These are phyloP conservation scores for Fusarium longipes DNA, from an alignment of 2,329 filamentous ascomycete species.

Conservation along the genomic window DNA sequence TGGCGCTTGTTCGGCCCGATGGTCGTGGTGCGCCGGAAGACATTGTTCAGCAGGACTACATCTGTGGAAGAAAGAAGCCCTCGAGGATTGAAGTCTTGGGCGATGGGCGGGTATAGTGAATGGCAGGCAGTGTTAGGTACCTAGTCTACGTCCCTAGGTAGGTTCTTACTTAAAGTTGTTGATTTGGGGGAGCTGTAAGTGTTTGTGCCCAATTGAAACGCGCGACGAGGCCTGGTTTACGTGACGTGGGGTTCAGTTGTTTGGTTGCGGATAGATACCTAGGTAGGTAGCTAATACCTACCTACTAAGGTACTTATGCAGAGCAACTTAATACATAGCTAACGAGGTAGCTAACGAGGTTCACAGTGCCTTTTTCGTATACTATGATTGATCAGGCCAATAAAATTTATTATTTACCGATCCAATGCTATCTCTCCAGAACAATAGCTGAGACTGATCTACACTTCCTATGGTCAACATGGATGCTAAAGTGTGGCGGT, in stretches of 20 bases:
- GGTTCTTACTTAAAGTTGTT: constrained; percentile 18
- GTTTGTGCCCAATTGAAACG: constrained; percentile 47
- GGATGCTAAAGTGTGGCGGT: constrained; percentile 31
- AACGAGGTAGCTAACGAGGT: neutral
- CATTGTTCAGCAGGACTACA: constrained; percentile 55
- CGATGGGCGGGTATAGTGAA: neutral
- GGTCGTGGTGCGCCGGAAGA: constrained; percentile 56
- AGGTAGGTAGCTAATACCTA: no score
- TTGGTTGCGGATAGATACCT: constrained; percentile 3
- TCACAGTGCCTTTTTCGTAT: no score
- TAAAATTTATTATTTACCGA: neutral
- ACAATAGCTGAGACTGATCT: neutral
- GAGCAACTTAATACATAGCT: neutral
- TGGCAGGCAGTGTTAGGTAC: neutral
- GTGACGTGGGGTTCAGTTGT: constrained; percentile 41
- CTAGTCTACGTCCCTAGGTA: neutral
- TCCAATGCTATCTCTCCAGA: neutral
- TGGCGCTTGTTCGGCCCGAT: constrained; percentile 59
- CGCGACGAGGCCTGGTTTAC: constrained; percentile 29
- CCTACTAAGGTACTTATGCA: neutral
- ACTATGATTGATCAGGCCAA: no score
- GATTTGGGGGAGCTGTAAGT: constrained; percentile 40
- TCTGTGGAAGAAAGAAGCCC: constrained; percentile 41
- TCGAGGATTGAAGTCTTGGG: neutral
- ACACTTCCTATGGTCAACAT: neutral